Evolutionary conservation across 306 rosid species (phyloP), one percentile per base, ranked within the genome.

Genomic region (Ammopiptanthus mongolicus): DNA sequence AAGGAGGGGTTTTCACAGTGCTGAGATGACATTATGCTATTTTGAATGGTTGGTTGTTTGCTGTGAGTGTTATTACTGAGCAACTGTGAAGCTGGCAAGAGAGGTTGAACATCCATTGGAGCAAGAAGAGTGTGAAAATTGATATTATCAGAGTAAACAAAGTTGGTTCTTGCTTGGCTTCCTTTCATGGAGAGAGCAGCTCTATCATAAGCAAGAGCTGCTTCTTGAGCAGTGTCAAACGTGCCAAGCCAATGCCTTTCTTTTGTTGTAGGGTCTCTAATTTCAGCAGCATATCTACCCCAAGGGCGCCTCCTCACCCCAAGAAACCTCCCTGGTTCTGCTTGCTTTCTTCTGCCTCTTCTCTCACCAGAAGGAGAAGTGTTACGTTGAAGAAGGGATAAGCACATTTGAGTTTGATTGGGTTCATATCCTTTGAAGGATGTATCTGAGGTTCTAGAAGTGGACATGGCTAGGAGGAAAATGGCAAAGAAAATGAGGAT

Each of bases 161-260:
- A 96, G 76, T 96, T 96, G 42, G 99, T 96, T 81, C 99, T 87
- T 34, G 99, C 98, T 83, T 96, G 98, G 9, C 78, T 84, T 71
- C 99, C 99, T 84, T 96, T 96, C 89, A 96, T 96, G 85, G 98
- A 92, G 18, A 96, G 75, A 73, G 99, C 99, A 74, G 99, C 99
- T 79, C 97, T 87, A 80, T 96, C 99, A 91, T 96, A 96, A 86
- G 99, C 99, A 74, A 96, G 86, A 73, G 99, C 99, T n/a, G 99
- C 99, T 83, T 96, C 99, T 77, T 92, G 92, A 21, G 99, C 99
- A 81, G 99, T 96, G 83, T 96, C 99, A 78, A 96, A 96, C 9
- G 99, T 96, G 23, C 99, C 99, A 68, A 96, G 92, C 99, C 98
- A 96, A 70, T 96, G 99, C 67, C 98, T 87, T 69, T 96, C 99